Conservation (phyloP, 2,329 filamentous ascomycete species). For the Claviceps pazoutovae region DNA sequence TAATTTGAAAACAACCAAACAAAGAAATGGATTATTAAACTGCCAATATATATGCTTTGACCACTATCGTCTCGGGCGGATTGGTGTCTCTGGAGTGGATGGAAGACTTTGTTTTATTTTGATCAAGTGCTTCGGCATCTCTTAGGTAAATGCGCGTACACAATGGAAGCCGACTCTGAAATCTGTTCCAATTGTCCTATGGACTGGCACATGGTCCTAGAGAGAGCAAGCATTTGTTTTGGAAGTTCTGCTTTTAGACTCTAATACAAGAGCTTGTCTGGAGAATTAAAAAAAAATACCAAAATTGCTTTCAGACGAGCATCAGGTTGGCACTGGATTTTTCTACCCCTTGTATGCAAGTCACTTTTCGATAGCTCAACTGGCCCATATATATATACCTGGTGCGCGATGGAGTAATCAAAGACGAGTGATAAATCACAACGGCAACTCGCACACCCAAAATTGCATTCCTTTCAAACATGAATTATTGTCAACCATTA, state of each 20-base stretch:
- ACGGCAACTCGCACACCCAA: too few species aligned
- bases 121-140: constrained; percentile 32
- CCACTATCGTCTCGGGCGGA: constrained; percentile 30
- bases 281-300: constrained; percentile 41
- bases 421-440: background rate
- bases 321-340: background rate
- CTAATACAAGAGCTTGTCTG: constrained; percentile 39
- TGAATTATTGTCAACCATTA: constrained; percentile 10
- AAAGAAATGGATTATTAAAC: constrained; percentile 10
- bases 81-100: constrained; percentile 52
- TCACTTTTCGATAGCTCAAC: background rate
- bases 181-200: constrained; percentile 24
- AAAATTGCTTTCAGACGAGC: constrained; percentile 26
- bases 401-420: background rate
- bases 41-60: constrained; percentile 16
- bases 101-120: constrained; percentile 45
- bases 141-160: constrained; percentile 31
- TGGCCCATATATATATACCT: background rate
- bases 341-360: background rate
- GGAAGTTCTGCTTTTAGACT: constrained; percentile 41
- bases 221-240: constrained; percentile 28
- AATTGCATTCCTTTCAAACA: too few species aligned
- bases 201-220: constrained; percentile 25
- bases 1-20: constrained; percentile 24
- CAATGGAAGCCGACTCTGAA: constrained; percentile 21